Base-by-base conservation (phyloP, 1,284 basidiomycete genomes). In the Stereum hirsutum region DNA sequence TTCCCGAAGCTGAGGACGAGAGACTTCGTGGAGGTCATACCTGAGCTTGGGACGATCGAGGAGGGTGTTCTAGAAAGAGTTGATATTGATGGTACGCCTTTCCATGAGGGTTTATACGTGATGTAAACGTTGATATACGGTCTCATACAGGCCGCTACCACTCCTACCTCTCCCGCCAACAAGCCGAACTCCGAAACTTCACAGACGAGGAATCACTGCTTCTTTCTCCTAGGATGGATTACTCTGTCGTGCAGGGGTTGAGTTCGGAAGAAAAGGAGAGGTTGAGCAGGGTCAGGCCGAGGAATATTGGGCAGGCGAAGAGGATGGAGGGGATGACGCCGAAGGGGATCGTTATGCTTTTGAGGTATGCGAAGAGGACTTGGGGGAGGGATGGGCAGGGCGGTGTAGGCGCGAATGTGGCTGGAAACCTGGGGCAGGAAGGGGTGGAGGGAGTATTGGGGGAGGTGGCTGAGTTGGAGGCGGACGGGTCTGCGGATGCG, bases 281-380 rank as follows among this genome's bases (percentile, higher is more conserved):
- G 33, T 60, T 93, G 34, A 64, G 63, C 41, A 61, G 54, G 2
- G 70, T 84, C 12, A 65, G 74, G 28, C 89, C 89, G 0, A 70
- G 70, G 7, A 89, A 75, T 28, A 74, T 93, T 44, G 89, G 88
- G 19, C 81, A 83, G 11, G 89, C 82, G 14, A 89, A 89, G 57
- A 68, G 89, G 26, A 89, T 91, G 78, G 88, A 91, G 54, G 88
- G 88, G 6, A 88, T 91, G 75, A 91, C 89, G 6, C 85, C 88
- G 2, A 70, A 79, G 0, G 76, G 77, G 1, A 63, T 85, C 15
- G 68, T 89, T 6, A 68, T 69, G 34, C 57, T 91, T 23, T 62
- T 90, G 45, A 72, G 72, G 50, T 70, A 85, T 56, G 76, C 83
- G 10, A 79, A 77, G 51, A 56, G 62, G 47, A 64, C 58, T 12